phyloP scores from a whole-genome alignment of 495 filamentous ascomycete species.

The Jackrogersella multiformis region DNA sequence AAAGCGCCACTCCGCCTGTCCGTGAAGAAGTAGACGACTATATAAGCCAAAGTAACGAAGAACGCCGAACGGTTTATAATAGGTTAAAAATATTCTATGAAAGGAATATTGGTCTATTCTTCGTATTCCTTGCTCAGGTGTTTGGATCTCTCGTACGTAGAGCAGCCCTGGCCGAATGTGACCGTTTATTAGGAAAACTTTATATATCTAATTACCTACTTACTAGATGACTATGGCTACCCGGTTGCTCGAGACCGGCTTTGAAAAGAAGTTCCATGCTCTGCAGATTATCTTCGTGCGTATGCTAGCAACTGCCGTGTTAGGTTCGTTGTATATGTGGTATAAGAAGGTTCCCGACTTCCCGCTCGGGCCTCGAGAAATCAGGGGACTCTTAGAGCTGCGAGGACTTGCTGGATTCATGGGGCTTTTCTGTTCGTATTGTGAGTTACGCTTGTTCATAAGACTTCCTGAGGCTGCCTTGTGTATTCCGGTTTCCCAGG shows the following conservation, averaged over 20 bases:
- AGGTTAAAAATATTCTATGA: conserved; percentile 36
- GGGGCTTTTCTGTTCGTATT: conserved; percentile 80
- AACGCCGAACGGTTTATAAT: conserved; percentile 7
- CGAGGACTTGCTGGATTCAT: conserved; percentile 76
- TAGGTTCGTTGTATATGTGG: conserved; percentile 78
- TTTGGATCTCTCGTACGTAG: conserved; percentile 67
- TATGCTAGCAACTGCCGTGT: conserved; percentile 75
- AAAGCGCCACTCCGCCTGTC: background rate
- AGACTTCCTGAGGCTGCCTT: background rate
- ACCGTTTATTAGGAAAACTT: background rate
- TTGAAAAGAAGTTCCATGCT: conserved; percentile 71
- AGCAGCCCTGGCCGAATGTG: background rate
- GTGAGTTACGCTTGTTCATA: conserved; percentile 48
- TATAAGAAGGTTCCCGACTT: conserved; percentile 68
- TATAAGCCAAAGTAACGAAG: background rate
- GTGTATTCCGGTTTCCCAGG: background rate
- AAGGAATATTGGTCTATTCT: conserved; percentile 71
- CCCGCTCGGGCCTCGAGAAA: conserved; percentile 71
- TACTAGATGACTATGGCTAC: conserved; percentile 74
- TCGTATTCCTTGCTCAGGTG: conserved; percentile 76
- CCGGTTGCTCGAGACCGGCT: conserved; percentile 67
- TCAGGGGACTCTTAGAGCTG: conserved; percentile 68
- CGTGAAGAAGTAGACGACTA: conserved; percentile 4
- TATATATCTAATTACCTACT: background rate
- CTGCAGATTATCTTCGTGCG: conserved; percentile 84